Conservation (phyloP, 2,329 filamentous ascomycete genomes). For the Tothia fuscella region DNA sequence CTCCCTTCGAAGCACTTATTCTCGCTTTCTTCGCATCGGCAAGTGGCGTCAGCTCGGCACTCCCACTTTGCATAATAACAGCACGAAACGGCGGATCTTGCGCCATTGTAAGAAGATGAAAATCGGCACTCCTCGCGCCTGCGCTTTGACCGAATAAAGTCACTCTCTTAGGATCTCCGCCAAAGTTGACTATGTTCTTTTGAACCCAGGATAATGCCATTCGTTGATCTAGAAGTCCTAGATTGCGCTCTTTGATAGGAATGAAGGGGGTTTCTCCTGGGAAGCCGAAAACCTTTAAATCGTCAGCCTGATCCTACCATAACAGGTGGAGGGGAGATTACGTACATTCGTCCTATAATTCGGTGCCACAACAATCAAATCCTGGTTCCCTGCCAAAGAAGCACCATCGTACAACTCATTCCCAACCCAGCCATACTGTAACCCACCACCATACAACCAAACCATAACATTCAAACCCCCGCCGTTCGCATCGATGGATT, state of each 20-base stretch:
- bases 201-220: constrained; percentile 27
- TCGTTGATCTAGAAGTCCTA: constrained; percentile 27
- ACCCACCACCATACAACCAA: constrained; percentile 8
- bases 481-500: too few species aligned
- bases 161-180: constrained; percentile 25
- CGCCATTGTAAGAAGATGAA: constrained; percentile 19
- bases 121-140: constrained; percentile 22
- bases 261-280: constrained; percentile 17
- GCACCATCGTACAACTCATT: constrained; percentile 23
- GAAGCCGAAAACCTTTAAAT: too few species aligned
- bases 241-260: constrained; percentile 20
- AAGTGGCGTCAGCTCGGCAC: constrained; percentile 9
- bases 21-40: neutral
- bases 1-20: neutral
- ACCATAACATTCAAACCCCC: constrained; percentile 9
- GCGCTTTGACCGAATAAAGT: constrained; percentile 17
- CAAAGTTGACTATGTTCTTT: constrained; percentile 24
- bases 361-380: constrained; percentile 24
- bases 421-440: constrained; percentile 17
- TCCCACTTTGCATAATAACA: constrained; percentile 22
- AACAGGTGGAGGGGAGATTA: too few species aligned
- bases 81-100: constrained; percentile 22
- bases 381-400: constrained; percentile 25
- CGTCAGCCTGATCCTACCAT: too few species aligned
- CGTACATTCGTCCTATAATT: constrained; percentile 22